Conservation (phyloP, 352 stramenopile species). For the Globisporangium spinosum region DNA sequence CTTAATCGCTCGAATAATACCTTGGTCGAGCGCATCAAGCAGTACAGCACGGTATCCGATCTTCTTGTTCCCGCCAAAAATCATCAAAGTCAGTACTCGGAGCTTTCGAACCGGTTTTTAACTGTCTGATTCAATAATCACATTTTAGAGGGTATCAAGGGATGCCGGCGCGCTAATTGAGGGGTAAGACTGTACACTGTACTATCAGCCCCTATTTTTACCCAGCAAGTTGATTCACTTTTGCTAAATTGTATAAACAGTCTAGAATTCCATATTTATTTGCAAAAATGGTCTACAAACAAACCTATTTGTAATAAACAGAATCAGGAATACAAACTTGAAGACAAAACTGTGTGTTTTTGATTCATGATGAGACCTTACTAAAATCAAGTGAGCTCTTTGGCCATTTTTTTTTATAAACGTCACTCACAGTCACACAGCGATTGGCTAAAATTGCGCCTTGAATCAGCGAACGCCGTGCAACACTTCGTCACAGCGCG, state of each 20-base stretch:
- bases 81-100: no score
- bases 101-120: no score
- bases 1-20: no score
- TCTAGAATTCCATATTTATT: background rate
- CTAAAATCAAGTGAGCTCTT: background rate
- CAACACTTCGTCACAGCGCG: conserved; percentile 4
- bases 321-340: background rate
- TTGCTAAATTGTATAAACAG: background rate
- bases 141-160: no score
- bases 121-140: no score
- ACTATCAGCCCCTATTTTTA: background rate
- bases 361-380: background rate
- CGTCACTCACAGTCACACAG: no score
- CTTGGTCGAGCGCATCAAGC: no score
- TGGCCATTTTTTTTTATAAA: background rate
- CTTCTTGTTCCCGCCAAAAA: no score
- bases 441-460: conserved; percentile 6
- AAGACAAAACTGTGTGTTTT: background rate
- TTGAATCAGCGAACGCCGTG: background rate
- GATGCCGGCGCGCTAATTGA: no score
- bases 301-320: no score
- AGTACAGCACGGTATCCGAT: no score
- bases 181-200: no score
- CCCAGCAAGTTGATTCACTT: background rate
- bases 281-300: background rate